These are phyloP conservation scores for Boletus vermiculosoides DNA, from an alignment of 768 basidiomycete species.

Conservation along the genomic window DNA sequence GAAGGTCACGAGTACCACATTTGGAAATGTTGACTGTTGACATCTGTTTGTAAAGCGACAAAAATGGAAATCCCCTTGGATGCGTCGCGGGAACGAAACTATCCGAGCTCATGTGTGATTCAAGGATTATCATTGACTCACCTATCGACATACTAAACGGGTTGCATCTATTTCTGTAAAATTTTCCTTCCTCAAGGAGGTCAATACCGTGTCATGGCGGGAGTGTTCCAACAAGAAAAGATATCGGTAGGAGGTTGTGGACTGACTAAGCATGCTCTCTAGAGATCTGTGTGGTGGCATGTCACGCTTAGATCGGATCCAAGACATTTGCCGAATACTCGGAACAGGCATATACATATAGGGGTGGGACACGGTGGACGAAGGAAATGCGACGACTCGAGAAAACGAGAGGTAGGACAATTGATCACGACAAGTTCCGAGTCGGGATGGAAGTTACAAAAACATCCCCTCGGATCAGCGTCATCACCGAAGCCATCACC, in stretches of 20 bases:
- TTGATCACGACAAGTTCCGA: background rate
- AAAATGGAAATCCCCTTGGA: conserved; percentile 8
- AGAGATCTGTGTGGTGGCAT: background rate
- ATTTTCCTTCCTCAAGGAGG: too few relatives aligned
- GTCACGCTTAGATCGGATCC: background rate
- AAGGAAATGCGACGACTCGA: background rate
- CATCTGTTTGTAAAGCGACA: conserved; percentile 8
- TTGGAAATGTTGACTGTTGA: conserved; percentile 17
- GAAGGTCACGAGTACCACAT: conserved; percentile 15
- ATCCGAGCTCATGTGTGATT: too few relatives aligned
- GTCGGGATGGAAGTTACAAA: conserved; percentile 1
- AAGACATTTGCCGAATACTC: background rate
- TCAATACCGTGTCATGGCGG: background rate
- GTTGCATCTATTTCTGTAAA: too few relatives aligned
- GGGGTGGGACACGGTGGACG: background rate
- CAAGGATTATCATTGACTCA: too few relatives aligned
- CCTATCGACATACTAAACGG: too few relatives aligned
- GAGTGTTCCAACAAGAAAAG: too few relatives aligned
- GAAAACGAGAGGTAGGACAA: background rate
- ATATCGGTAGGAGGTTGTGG: background rate
- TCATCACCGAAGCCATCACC: background rate
- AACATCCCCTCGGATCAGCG: conserved; percentile 7
- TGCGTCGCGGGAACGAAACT: too few relatives aligned
- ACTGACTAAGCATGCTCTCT: background rate
- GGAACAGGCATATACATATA: background rate